phyloP scores from a whole-genome alignment of 805 yeast genomes.

The Tetrapisispora iriomotensis region DNA sequence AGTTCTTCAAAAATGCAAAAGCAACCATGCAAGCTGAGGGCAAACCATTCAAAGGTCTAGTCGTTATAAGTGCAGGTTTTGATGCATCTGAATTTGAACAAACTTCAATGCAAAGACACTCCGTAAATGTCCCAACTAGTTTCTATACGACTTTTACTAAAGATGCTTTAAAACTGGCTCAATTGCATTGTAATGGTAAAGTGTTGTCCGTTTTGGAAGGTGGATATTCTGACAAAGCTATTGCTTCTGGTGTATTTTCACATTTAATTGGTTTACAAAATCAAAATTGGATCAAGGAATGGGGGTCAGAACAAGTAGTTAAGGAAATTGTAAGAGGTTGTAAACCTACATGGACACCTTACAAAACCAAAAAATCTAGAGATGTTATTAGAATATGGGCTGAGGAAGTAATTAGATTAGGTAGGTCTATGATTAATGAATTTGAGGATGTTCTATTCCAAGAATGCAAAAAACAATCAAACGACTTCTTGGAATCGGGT shows the following conservation, averaged over 20 bases:
- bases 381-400: slow-evolving; percentile 52
- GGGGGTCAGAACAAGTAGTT: slow-evolving; percentile 56
- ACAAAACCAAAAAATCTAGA: slow-evolving; percentile 39
- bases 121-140: slow-evolving; percentile 70
- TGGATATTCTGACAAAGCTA: slow-evolving; percentile 77
- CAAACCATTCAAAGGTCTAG: slow-evolving; percentile 43
- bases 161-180: slow-evolving; percentile 62
- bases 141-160: slow-evolving; percentile 64
- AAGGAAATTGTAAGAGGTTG: slow-evolving; percentile 62
- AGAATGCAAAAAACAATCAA: background rate
- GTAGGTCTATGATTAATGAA: slow-evolving; percentile 52
- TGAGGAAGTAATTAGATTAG: slow-evolving; percentile 51
- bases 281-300: slow-evolving; percentile 47
- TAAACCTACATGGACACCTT: slow-evolving; percentile 53
- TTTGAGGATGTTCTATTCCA: slow-evolving; percentile 23
- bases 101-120: slow-evolving; percentile 78
- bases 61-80: slow-evolving; percentile 78
- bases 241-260: slow-evolving; percentile 68
- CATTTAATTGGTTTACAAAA: slow-evolving; percentile 64
- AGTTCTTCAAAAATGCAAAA: slow-evolving; percentile 45
- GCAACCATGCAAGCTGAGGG: slow-evolving; percentile 33
- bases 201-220: slow-evolving; percentile 70
- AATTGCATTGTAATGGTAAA: slow-evolving; percentile 50
- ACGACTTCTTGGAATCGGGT: background rate
- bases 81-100: slow-evolving; percentile 81